Evolutionary conservation across 2,329 filamentous ascomycete species (phyloP), one percentile per base, ranked within the genome.

Genomic region (Phyllosticta capitalensis): DNA sequence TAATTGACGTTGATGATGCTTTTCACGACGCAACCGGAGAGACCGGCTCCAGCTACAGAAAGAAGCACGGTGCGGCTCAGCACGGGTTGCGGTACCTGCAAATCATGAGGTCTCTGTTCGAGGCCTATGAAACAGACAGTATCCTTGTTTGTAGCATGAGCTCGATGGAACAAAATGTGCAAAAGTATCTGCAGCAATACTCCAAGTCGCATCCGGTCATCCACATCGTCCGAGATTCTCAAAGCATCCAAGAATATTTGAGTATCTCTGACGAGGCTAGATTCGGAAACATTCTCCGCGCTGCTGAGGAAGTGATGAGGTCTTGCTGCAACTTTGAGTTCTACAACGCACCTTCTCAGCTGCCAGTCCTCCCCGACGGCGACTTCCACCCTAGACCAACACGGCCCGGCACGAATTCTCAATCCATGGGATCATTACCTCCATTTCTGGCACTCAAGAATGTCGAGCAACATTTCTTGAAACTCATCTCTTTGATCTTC

Each of bases 241-340:
- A 81, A 56, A 84, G 84, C 55, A 85, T 91, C 56, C 83, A 84
- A 61, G 74, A 79, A 0, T 83, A 89, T 64, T 75, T 90, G 49
- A 68, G 71, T 55, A 69, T 74, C n/a, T 77, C 77, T 65, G 79
- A 84, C 55, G 73, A 79, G 26, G 74, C 78, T 45, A 83, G 82
- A 64, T 77, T 86, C 1, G 75, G 78, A 51, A 81, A 81, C 52
- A 76, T 89, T 6, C 71, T 89, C 24, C 77, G 79, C 19, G 78
- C 80, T 14, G 83, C 80, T 63, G 79, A 77, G 21, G 74, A 78
- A 1, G 79, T 87, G 17, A 84, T 88, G 64, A 78, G 85, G 54
- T 78, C 78, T 1, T 89, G 85, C 67, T 86, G 85, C 10, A 90
- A 89, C 64, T 81, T 87, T 63, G 88, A 91, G 67, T 92, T 90